Evolutionary conservation across 2,329 filamentous ascomycete species (phyloP), one percentile per base, ranked within the genome.

Genomic region (Penicillium aurantiogriseum): DNA sequence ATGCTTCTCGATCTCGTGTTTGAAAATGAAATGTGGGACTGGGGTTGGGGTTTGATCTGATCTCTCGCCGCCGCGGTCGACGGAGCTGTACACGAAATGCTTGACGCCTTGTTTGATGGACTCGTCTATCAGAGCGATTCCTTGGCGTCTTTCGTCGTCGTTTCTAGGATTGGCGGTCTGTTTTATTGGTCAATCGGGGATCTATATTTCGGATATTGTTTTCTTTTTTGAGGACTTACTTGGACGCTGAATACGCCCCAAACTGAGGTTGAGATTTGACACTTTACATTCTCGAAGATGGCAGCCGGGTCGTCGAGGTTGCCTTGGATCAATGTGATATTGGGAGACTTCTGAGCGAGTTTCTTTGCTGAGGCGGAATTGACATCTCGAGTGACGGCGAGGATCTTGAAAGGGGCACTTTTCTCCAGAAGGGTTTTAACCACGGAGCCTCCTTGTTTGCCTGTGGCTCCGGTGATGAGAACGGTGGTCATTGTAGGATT

Each of bases 231-330:
- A 33, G 25, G 19, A 40, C 31, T 38, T 40, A 84, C 76, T 71
- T 86, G 84, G 0, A 89, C 84, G 23, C 81, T 84, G 71, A 83
- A 88, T 6, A 88, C 84, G 4, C 84, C 84, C 80, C 81, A 85
- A 56, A 86, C 78, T 2, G 77, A 73, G 19, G 51, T 45, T 13
- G 67, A 59, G 0, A 71, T 68, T 25, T 73, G 70, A 2, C 71
- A 65, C 35, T 74, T 72, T 6, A 78, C 80, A 29, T 74, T 73
- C 35, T 71, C 62, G 63, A 88, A 87, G 19, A 87, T 78, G 0
- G 67, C 72, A 0, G 74, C 70, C 0, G 79, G 71, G 39, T 86
- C 74, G 52, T 83, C 75, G 13, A 88, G 73, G 59, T 88, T 76
- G 8, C 86, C 85, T 63, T 85, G 74, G 4, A 88, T 77, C 1